Conservation (phyloP, 441 rosid species). For the Jatropha podagrica region DNA sequence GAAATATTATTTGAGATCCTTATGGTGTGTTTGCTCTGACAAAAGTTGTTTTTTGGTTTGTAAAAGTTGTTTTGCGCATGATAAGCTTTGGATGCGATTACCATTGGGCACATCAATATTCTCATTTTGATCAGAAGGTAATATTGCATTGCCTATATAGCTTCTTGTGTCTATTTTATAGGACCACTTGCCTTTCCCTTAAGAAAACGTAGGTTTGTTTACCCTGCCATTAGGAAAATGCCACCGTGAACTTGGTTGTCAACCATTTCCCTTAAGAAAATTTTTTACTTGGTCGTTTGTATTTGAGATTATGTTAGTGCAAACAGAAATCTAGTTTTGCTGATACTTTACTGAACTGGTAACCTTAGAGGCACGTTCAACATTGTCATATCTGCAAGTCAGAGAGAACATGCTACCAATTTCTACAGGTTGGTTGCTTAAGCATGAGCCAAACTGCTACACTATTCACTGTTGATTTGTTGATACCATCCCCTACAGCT, state of each 20-base stretch:
- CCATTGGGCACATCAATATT: conserved; percentile 65
- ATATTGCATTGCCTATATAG: background rate
- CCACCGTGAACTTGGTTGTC: background rate
- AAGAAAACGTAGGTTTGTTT: background rate
- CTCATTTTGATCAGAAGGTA: conserved; percentile 77
- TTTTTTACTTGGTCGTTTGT: background rate
- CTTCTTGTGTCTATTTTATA: background rate
- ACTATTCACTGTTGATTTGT: conserved; percentile 9
- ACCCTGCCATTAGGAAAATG: background rate
- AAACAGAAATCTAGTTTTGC: background rate
- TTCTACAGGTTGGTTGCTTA: conserved; percentile 47
- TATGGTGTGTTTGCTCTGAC: background rate
- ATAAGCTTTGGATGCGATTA: conserved; percentile 94
- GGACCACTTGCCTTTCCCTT: background rate
- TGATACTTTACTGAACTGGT: conserved; percentile 22
- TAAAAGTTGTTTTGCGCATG: conserved; percentile 86
- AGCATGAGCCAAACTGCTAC: background rate
- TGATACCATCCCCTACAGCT: conserved; percentile 11
- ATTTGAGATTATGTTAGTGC: background rate
- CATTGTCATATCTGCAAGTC: conserved; percentile 60
- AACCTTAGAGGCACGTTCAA: conserved; percentile 59
- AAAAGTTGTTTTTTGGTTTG: conserved; percentile 12
- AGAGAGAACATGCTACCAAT: conserved; percentile 54
- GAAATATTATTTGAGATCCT: background rate
- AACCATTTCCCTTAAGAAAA: no score